Base-by-base conservation (phyloP, 345 rosid species). In the Sonneratia caseolaris region DNA sequence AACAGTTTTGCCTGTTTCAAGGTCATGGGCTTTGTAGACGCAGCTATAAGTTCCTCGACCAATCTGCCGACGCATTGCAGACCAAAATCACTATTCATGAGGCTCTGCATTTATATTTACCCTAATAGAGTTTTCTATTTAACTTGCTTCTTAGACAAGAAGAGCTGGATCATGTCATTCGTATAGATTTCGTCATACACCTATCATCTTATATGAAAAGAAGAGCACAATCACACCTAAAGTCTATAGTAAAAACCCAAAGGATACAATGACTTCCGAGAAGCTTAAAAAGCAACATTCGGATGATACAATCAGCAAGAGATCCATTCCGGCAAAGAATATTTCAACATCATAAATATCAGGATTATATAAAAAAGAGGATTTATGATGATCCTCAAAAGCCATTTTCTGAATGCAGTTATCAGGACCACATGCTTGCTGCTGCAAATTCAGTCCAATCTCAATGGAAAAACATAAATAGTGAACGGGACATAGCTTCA, bases 1-100 rank as follows among this genome's bases (percentile, higher is more conserved):
- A 70, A 91, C 93, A 53, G 79, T 79, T 75, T 87, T 86, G 0
- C 89, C 89, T 4, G 85, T 85, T 78, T 89, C 88, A 62, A 89
- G 91, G 71, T 92, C 97, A 3, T 81, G 81, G 7, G 92, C 99
- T 74, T 75, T 91, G 64, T 90, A 92, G 68, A 94, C 99, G 73
- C 80, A 75, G 69, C 97, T 92, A 43, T 94, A 94, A 72, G 97
- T 92, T 83, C 99, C 99, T 82, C 92, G 97, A 59, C 99, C 96
- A 77, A 94, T 88, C 97, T 94, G 83, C 87, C 83, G 45, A 66
- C 35, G 10, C 42, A 11, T 36, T 37, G 27, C 15, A 49, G 19
- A 48, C 18, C 36, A 4, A 37, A 18, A n/a, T 38, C 42, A 70
- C 55, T 37, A 12, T 32, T 24, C 42, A 24, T 2, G 35, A 70